Base-by-base conservation (phyloP, 169 alveolate genomes). In the Cyclospora cayetanensis region DNA sequence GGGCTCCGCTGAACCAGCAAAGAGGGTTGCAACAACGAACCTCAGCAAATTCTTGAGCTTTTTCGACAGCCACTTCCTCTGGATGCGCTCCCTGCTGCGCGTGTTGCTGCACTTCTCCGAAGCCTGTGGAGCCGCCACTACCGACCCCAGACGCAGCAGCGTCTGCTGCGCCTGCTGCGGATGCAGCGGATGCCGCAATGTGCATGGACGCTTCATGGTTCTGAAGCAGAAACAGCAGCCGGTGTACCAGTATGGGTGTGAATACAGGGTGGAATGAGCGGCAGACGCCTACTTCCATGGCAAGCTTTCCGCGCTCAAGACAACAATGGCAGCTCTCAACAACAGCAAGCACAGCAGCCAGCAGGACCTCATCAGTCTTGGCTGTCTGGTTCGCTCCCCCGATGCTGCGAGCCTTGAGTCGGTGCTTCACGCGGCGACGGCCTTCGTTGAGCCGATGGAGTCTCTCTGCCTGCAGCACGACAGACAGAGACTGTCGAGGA, bases 371-470 rank as follows among this genome's bases (percentile, higher is more conserved):
- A 27, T 68, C 82, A 5, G 46, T 27, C 82, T 68, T 68, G 12
- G 82, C 29, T 68, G 82, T 9, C 52, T 68, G 82, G 12, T 1
- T 35, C 20, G 52, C 82, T 29, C 82, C 82, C 46, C 11, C 52
- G 20, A 31, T 41, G n/a, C 82, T 41, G 31, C 82, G 46, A 18
- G 82, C 11, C 52, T 68, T 68, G 0, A 68, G 46, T 11, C 82
- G 82, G 35, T 68, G 41, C 25, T 68, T 68, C 12, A 68, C 82
- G 52, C 82, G 82, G 52, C 82, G 82, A 31, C 82, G 82, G 1
- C 82, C 82, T 27, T 68, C 82, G 35, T 68, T 68, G n/a, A 68
- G 82, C 1, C 82, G 82, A 22, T 68, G 82, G 52, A 68, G 82
- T 12, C 82, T 4, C 82, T 68, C 82, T 34, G 82, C 82, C 82